Conservation (phyloP, 176 grass and related monocot genomes). For the Eragrostis nindensis region DNA sequence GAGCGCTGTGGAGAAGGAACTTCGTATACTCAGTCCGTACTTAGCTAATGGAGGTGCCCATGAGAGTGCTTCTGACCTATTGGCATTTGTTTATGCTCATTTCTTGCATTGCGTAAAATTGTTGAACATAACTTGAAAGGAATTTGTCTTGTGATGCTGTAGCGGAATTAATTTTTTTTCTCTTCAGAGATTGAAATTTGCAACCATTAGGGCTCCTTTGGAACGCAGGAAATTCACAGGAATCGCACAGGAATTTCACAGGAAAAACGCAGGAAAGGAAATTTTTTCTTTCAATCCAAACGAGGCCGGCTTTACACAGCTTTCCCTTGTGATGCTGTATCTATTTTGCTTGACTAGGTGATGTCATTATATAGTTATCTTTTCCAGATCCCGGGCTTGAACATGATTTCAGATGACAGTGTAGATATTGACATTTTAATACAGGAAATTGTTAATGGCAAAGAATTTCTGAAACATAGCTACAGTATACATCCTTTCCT, state of each 20-base stretch:
- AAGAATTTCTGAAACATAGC: constrained; percentile 59
- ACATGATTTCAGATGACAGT: constrained; percentile 26
- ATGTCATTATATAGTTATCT: constrained; percentile 19
- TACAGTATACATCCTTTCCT: constrained; percentile 57
- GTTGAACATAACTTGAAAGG: background rate
- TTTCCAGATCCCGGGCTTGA: constrained; percentile 53
- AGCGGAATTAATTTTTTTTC: background rate
- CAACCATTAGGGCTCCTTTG: constrained; percentile 3
- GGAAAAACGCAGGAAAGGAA: too few species aligned
- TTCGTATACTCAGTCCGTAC: constrained; percentile 61
- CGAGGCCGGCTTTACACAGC: too few species aligned
- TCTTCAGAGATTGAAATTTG: constrained; percentile 22
- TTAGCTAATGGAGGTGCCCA: constrained; percentile 36
- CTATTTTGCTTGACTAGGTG: constrained; percentile 23
- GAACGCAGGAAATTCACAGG: too few species aligned
- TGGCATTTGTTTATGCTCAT: background rate
- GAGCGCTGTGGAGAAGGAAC: constrained; percentile 55
- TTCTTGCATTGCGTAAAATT: background rate
- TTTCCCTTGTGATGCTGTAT: too few species aligned
- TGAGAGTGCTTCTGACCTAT: constrained; percentile 33
- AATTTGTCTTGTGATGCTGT: background rate
- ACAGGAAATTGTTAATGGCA: constrained; percentile 48
- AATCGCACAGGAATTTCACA: too few species aligned
- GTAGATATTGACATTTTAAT: constrained; percentile 24
- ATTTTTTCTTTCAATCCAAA: too few species aligned